Evolutionary conservation across 2,329 filamentous ascomycete species (phyloP), one percentile per base, ranked within the genome.

Genomic region (Calonectria henricotiae): DNA sequence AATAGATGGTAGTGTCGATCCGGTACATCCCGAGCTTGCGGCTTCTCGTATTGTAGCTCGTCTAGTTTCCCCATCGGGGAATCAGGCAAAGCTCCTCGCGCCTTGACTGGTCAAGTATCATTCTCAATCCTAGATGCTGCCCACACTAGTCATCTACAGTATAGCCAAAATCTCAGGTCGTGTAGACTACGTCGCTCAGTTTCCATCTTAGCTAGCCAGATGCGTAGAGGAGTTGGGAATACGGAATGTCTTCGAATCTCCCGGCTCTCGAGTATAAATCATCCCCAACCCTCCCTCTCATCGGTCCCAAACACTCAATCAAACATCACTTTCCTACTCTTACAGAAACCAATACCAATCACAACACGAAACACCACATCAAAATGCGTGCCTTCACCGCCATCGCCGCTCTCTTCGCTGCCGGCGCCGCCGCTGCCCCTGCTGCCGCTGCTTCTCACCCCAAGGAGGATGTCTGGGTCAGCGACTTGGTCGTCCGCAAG

Each of bases 381-480:
- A 58, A 58, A 25, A 58, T 58, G 51, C 51, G 51, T 58, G 51
- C 51, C 35, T 58, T 58, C 8, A 58, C 51, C 2, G 32, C 51
- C 51, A 58, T 58, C 20, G 39, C 35, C 23, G 51, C 51, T 23
- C 51, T 58, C 51, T 58, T 58, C 35, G 51, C 51, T 39, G 51
- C 51, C 32, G 23, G 32, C 35, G 51, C 51, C 32, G 35, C 35
- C 4, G 51, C 51, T 39, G 51, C 51, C 51, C 51, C 51, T 5
- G 51, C 51, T 58, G 51, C 51, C 51, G 23, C 20, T 7, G 27
- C 7, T 30, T 25, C 51, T 2, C 51, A 39, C 51, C 35, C 51
- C 51, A 58, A 58, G 51, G 51, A 58, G 51, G 51, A 58, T 58
- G 51, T 58, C 51, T 58, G 51, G 51, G 51, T 58, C 5, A 58